Evolutionary conservation across 768 basidiomycete species (phyloP).

Genomic region (Auriscalpium vulgare): DNA sequence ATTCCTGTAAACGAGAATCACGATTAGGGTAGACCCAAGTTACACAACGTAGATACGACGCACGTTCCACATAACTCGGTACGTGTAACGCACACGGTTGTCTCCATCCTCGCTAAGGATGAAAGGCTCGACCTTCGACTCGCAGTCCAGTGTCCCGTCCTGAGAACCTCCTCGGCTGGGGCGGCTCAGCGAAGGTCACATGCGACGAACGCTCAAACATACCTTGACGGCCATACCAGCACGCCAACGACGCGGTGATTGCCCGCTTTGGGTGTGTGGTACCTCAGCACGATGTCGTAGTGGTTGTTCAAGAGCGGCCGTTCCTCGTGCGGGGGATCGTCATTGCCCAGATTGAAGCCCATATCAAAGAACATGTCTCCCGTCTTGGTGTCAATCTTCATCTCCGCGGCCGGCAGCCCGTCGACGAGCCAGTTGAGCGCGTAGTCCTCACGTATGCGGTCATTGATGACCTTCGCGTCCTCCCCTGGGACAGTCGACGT

Average conservation of each 20-base stretch:
- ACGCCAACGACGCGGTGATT: constrained; percentile 89
- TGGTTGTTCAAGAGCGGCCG: constrained; percentile 83
- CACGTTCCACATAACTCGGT: constrained; percentile 82
- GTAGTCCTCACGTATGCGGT: constrained; percentile 87
- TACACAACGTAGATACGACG: constrained; percentile 1
- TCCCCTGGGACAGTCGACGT: constrained; percentile 48
- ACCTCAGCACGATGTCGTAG: constrained; percentile 81
- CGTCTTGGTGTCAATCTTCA: constrained; percentile 73
- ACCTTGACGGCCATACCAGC: constrained; percentile 70
- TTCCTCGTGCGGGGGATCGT: constrained; percentile 50
- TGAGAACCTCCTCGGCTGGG: constrained; percentile 59
- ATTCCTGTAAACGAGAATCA: constrained; percentile 43
- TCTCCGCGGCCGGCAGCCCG: constrained; percentile 88
- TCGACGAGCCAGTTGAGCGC: constrained; percentile 93
- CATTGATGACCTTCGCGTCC: constrained; percentile 85
- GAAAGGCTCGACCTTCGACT: constrained; percentile 37
- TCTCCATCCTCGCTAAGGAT: constrained; percentile 50
- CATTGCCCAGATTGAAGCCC: constrained; percentile 84
- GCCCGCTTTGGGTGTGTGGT: constrained; percentile 63
- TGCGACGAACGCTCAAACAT: background rate
- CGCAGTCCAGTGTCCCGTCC: constrained; percentile 44
- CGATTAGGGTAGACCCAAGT: background rate
- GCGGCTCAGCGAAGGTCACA: background rate
- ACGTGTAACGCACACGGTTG: constrained; percentile 77
- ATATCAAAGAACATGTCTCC: constrained; percentile 89